Percentiles rank a stretch among this genome's conserved stretches.
Evolutionary conservation across 495 filamentous ascomycete species (phyloP).

Genomic region (Podospora appendiculata): DNA sequence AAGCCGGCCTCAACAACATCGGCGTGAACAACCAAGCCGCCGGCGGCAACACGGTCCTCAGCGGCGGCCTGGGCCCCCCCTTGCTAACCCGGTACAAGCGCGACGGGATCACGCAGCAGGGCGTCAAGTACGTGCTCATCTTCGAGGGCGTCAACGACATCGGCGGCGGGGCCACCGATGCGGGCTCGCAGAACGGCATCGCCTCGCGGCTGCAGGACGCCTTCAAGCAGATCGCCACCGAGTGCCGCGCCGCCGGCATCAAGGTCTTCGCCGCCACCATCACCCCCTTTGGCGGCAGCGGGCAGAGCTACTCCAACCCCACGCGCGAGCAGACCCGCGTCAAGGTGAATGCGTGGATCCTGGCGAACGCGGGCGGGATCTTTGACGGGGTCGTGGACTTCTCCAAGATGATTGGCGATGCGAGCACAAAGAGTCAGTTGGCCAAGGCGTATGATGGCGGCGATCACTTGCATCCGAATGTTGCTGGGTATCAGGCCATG

Average conservation of each 20-base stretch:
- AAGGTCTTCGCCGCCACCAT: slow-evolving; percentile 59
- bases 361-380: slow-evolving; percentile 32
- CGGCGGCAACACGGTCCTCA: slow-evolving; percentile 60
- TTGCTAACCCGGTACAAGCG: slow-evolving; percentile 54
- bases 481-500: slow-evolving; percentile 53
- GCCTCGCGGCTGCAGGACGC: slow-evolving; percentile 45
- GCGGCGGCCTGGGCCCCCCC: slow-evolving; percentile 55
- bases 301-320: slow-evolving; percentile 46
- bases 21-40: slow-evolving; percentile 65
- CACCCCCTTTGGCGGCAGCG: slow-evolving; percentile 51
- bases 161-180: slow-evolving; percentile 43
- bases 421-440: slow-evolving; percentile 34
- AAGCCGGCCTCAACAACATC: slow-evolving; percentile 39
- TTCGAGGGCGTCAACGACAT: slow-evolving; percentile 71
- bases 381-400: slow-evolving; percentile 64
- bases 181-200: slow-evolving; percentile 40
- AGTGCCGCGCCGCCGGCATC: slow-evolving; percentile 49
- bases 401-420: slow-evolving; percentile 47
- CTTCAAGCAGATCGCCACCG: slow-evolving; percentile 49
- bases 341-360: slow-evolving; percentile 57
- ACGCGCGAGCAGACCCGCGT: slow-evolving; percentile 49
- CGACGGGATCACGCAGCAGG: slow-evolving; percentile 50
- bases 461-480: slow-evolving; percentile 66
- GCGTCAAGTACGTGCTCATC: slow-evolving; percentile 55
- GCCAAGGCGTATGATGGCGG: slow-evolving; percentile 52